Evolutionary conservation across 495 filamentous ascomycete genomes (phyloP).

Genomic region (Geoglossum glabrum): DNA sequence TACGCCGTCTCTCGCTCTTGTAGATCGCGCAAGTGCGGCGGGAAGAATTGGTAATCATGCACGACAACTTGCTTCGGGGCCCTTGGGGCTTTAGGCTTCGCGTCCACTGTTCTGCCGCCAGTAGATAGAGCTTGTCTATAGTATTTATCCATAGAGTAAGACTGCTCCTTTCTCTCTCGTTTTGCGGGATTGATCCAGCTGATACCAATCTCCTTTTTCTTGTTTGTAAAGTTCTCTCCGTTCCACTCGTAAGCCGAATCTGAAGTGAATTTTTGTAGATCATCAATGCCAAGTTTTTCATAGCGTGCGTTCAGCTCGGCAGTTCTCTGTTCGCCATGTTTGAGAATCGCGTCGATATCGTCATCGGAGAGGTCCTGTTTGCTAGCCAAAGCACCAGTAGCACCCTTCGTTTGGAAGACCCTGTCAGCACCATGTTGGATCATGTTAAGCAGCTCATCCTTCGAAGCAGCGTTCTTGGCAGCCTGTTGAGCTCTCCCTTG

Average conservation of each 20-base stretch:
- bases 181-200: constrained; percentile 98
- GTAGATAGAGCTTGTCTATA: constrained; percentile 82
- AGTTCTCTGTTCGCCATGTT: constrained; percentile 74
- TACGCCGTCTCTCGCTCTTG: constrained; percentile 93
- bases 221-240: constrained; percentile 73
- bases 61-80: constrained; percentile 82
- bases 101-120: constrained; percentile 63
- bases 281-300: constrained; percentile 94
- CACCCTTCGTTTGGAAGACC: constrained; percentile 55
- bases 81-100: constrained; percentile 87
- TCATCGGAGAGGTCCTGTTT: constrained; percentile 53
- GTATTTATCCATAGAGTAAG: constrained; percentile 97
- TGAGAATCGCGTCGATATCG: constrained; percentile 75
- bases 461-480: constrained; percentile 69
- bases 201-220: constrained; percentile 84
- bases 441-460: constrained; percentile 92
- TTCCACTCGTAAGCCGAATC: constrained; percentile 99
- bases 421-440: constrained; percentile 97
- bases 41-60: constrained; percentile 97
- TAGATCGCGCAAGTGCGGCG: constrained; percentile 55
- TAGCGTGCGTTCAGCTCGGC: constrained; percentile 80
- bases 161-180: constrained; percentile 93
- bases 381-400: constrained; percentile 30
- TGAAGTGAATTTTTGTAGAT: constrained; percentile 91
- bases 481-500: constrained; percentile 91